Base-by-base conservation (phyloP, 352 stramenopile genomes). In the Globisporangium ultimum region DNA sequence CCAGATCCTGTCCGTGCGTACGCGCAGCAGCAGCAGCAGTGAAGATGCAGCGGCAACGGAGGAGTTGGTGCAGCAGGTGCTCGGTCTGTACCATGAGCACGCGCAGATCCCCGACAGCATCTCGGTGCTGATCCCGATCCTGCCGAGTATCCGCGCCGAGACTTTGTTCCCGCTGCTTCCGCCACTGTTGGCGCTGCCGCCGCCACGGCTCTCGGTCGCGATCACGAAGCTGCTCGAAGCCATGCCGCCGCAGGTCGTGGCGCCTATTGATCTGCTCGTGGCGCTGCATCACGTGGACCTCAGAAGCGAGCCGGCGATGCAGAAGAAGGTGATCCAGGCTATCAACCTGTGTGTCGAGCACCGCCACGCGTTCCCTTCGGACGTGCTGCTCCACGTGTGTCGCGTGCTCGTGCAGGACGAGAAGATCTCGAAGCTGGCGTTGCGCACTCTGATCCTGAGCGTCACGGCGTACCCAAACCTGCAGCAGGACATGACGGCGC, bases 261-360 rank as follows among this genome's bases (percentile, higher is more conserved):
- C 79, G 21, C 81, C 84, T 0, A 87, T 88, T 48, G 76, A 89
- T 24, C 66, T 93, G 52, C 69, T 93, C 20, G 64, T 93, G 47
- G 80, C 76, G 32, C 73, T 93, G 56, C 84, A 93, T 68, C 78
- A 89, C 64, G 73, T 91, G 15, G 80, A 89, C 59, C 60, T 91
- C n/a, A 83, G 77, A 62, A 74, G 60, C 45, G 84, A 93, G 46
- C 58, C 71, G 40, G 71, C 49, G 17, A 81, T 89, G 71, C 84
- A 93, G 65, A 91, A 93, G 65, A 83, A 84, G 45, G 78, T 86
- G 32, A 89, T 91, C 58, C 64, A 62, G 22, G 84, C 81, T 10
- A 91, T 93, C 50, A 89, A 89, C 54, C 80, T 89, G 50, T 93
- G 84, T 50, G 70, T 91, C 45, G 80, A 90, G 61, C 75, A 93